These are phyloP conservation scores for Lecanosticta acicola DNA, from an alignment of 2,329 filamentous ascomycete species.

Conservation along the genomic window DNA sequence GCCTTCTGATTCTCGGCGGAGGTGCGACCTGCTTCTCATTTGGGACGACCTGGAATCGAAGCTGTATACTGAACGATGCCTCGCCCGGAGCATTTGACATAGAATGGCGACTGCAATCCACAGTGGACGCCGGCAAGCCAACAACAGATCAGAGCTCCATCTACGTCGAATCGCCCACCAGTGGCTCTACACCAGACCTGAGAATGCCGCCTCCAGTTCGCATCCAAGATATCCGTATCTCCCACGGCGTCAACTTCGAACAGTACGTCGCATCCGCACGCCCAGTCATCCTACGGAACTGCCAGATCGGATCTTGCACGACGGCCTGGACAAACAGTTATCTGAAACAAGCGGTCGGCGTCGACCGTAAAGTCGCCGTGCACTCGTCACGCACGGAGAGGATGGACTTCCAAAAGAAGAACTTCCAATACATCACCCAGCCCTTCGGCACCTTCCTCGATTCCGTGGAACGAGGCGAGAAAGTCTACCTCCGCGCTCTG, in stretches of 20 bases:
- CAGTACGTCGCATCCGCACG: conserved; percentile 52
- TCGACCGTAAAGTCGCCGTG: conserved; percentile 62
- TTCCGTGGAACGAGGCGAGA: conserved; percentile 53
- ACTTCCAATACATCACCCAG: conserved; percentile 70
- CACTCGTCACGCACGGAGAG: conserved; percentile 61
- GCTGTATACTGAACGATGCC: conserved; percentile 36
- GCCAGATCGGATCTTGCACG: conserved; percentile 63
- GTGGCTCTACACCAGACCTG: background rate
- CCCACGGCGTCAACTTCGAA: conserved; percentile 54
- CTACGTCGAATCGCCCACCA: conserved; percentile 9
- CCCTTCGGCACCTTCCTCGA: conserved; percentile 62
- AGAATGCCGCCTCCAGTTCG: conserved; percentile 17
- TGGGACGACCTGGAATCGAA: conserved; percentile 75
- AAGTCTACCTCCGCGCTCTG: conserved; percentile 72
- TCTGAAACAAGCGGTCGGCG: conserved; percentile 57
- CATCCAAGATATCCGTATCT: conserved; percentile 51
- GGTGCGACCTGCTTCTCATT: conserved; percentile 88
- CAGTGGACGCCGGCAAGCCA: conserved; percentile 18
- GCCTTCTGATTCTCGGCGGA: conserved; percentile 65
- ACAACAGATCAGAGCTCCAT: conserved; percentile 13
- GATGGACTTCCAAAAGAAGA: conserved; percentile 79
- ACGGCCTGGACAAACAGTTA: conserved; percentile 64
- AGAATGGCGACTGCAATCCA: conserved; percentile 26
- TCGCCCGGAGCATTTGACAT: conserved; percentile 21
- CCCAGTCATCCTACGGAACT: conserved; percentile 60